These are phyloP conservation scores for Candida frijolesensis DNA, from an alignment of 1,139 yeast species.

Conservation along the genomic window DNA sequence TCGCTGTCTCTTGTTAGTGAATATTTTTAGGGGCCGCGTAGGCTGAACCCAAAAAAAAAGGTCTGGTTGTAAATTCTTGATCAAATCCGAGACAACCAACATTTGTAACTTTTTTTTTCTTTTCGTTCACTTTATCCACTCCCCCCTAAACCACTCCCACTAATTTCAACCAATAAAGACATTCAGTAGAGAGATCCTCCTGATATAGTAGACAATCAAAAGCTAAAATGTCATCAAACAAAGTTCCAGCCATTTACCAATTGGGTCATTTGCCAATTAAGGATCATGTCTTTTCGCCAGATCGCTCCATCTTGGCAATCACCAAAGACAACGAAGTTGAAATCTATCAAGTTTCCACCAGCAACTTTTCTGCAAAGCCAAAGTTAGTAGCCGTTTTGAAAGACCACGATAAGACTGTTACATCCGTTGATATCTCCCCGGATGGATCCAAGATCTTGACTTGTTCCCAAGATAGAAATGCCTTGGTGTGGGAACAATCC, in stretches of 20 bases:
- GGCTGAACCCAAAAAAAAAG: no score
- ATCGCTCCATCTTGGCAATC: constrained; percentile 69
- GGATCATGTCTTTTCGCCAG: constrained; percentile 85
- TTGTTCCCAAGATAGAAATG: constrained; percentile 97
- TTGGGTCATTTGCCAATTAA: constrained; percentile 86
- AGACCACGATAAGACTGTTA: constrained; percentile 93
- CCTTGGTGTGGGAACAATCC: constrained; percentile 84
- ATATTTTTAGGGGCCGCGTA: no score
- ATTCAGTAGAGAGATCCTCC: constrained; percentile 41
- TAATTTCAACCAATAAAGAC: constrained; percentile 19
- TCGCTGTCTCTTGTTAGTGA: no score
- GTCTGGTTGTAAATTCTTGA: no score
- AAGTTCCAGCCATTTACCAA: constrained; percentile 48
- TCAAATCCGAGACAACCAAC: no score
- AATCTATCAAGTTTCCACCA: constrained; percentile 60
- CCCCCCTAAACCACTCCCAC: not conserved
- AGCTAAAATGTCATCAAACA: constrained; percentile 26
- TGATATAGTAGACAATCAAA: constrained; percentile 14
- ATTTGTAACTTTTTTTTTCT: no score
- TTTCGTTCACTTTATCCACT: not conserved
- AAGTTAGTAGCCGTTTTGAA: constrained; percentile 61
- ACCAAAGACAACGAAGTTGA: constrained; percentile 80
- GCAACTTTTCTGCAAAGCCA: constrained; percentile 37
- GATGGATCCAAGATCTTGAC: constrained; percentile 87
- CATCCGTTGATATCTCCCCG: constrained; percentile 88